phyloP scores from a whole-genome alignment of 116 monocot genomes.

The Zostera marina region DNA sequence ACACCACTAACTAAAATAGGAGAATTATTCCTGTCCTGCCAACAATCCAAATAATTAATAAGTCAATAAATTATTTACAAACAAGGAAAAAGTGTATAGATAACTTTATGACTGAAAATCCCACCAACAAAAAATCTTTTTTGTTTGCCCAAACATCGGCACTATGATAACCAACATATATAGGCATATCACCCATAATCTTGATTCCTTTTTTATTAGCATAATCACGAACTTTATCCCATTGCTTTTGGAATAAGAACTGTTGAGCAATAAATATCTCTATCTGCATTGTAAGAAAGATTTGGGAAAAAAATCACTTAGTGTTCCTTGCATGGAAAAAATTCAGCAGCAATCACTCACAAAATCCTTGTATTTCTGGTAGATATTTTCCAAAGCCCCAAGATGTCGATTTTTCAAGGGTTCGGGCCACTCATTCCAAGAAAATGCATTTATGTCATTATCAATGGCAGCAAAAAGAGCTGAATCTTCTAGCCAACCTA shows the following conservation, averaged over 20 bases:
- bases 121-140: slow-evolving; percentile 78
- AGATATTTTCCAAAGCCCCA: slow-evolving; percentile 54
- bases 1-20: slow-evolving; percentile 91
- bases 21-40: slow-evolving; percentile 30
- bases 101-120: neutral
- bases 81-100: slow-evolving; percentile 1
- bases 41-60: slow-evolving; percentile 1
- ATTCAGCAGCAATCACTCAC: slow-evolving; percentile 19
- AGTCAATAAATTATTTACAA: neutral
- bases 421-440: slow-evolving; percentile 94
- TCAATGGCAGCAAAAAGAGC: slow-evolving; percentile 98
- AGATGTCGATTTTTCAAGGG: slow-evolving; percentile 82
- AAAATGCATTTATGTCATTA: slow-evolving; percentile 28
- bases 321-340: neutral
- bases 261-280: slow-evolving; percentile 76
- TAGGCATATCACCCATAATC: slow-evolving; percentile 98
- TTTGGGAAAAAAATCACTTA: neutral
- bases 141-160: slow-evolving; percentile 99
- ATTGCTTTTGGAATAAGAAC: slow-evolving; percentile 89
- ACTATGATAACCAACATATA: slow-evolving; percentile 98
- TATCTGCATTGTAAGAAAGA: slow-evolving; percentile 38
- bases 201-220: slow-evolving; percentile 64
- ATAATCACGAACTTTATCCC: slow-evolving; percentile 57
- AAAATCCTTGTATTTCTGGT: slow-evolving; percentile 57
- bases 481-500: slow-evolving; percentile 98